These are phyloP conservation scores for Mucor racemosus DNA, from an alignment of 371 early-diverging fungal genomes.

Conservation along the genomic window DNA sequence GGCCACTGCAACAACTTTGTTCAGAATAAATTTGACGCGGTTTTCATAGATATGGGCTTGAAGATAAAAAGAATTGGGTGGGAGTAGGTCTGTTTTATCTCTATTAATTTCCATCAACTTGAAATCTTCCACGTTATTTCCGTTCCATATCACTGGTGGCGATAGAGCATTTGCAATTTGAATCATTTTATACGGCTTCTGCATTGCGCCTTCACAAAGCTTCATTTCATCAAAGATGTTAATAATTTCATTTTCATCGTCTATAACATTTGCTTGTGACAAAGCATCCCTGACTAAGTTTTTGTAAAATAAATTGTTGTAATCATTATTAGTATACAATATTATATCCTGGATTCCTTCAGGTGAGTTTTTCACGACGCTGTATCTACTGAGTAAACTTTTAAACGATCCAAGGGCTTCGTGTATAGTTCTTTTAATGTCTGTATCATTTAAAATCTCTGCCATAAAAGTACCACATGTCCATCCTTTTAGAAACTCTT, in stretches of 20 bases:
- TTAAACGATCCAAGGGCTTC: not conserved
- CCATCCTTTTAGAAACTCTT: not conserved
- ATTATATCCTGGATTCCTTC: not conserved
- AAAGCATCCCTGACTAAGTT: not conserved
- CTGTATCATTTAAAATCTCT: not conserved
- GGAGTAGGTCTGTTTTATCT: not conserved
- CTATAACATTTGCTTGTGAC: not conserved
- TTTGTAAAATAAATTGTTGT: not conserved
- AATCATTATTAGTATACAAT: not conserved
- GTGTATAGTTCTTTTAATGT: not conserved
- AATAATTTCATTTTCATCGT: not conserved
- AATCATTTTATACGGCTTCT: not conserved
- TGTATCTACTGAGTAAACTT: not conserved
- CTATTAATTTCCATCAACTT: not conserved
- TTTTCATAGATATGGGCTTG: not conserved
- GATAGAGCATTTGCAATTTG: not conserved
- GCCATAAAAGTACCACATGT: not conserved
- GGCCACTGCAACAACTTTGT: not conserved
- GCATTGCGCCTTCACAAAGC: slow-evolving; percentile 2
- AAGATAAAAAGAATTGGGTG: not conserved
- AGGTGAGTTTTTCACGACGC: not conserved
- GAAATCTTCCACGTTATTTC: not conserved
- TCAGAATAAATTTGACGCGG: not conserved
- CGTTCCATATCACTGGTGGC: not conserved
- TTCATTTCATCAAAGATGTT: not conserved